Evolutionary conservation across 495 filamentous ascomycete species (phyloP).

Genomic region (Xylaria sp.): DNA sequence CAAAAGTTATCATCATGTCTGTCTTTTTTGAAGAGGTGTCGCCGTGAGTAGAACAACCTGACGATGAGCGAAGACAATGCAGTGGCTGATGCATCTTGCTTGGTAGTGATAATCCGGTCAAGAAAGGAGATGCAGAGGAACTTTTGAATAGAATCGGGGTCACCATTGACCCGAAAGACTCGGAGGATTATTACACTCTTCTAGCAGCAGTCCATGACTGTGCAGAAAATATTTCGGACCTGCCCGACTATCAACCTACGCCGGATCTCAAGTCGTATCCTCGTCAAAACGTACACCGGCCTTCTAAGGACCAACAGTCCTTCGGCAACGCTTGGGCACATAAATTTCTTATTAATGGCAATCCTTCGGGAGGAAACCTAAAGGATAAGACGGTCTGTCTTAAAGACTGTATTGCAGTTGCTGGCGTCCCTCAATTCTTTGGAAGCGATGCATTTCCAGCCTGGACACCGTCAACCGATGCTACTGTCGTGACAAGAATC

Average conservation of each 20-base stretch:
- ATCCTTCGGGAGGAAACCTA: constrained; percentile 20
- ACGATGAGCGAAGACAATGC: neutral
- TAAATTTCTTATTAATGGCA: constrained; percentile 19
- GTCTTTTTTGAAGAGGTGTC: constrained; percentile 27
- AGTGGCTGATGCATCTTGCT: neutral
- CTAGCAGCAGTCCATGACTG: constrained; percentile 28
- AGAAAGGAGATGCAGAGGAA: constrained; percentile 17
- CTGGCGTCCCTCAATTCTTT: constrained; percentile 34
- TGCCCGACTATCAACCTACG: constrained; percentile 26
- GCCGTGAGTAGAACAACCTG: constrained; percentile 16
- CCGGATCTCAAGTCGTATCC: constrained; percentile 24
- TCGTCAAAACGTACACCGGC: constrained; percentile 23
- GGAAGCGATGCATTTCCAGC: constrained; percentile 36
- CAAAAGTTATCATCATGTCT: constrained; percentile 18
- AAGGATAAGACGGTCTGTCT: constrained; percentile 34
- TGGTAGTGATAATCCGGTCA: constrained; percentile 27
- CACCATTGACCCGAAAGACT: constrained; percentile 18
- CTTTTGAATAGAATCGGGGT: constrained; percentile 18
- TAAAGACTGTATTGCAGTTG: constrained; percentile 37
- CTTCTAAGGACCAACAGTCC: constrained; percentile 14
- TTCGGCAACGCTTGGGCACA: constrained; percentile 29
- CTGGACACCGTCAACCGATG: constrained; percentile 51
- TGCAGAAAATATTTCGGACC: constrained; percentile 4
- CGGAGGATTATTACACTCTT: constrained; percentile 21
- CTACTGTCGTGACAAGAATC: constrained; percentile 56